Base-by-base conservation (phyloP, 805 yeast species). In the Ogataea naganishii region DNA sequence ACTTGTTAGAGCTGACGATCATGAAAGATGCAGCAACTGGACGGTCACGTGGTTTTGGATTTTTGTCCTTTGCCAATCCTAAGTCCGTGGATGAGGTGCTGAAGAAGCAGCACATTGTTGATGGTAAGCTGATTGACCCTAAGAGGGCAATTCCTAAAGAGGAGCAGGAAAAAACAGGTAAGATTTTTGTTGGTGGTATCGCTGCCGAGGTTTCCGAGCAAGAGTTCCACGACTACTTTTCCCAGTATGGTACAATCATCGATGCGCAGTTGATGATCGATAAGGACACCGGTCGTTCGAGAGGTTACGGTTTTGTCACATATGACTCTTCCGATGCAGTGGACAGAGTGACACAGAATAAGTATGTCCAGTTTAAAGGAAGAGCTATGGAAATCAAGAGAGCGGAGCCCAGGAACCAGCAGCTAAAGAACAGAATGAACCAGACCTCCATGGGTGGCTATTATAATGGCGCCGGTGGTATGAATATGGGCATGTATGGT, bases 201-300 rank as follows among this genome's bases (percentile, higher is more conserved):
- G 88, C 94, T 31, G 83, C 94, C 14, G 89, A 84, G 50, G 95
- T 88, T 30, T 85, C 86, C 39, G 96, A 94, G 44, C 72, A 72
- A 40, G 96, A 88, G 41, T 92, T 89, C 57, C 80, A 79, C 53
- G 77, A 72, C 29, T 86, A 82, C 56, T 89, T 89, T 50, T 72
- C 82, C 33, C 80, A 80, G 57, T 89, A 79, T 56, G 97, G 96
- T 44, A 74, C 75, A 24, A 88, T 89, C 35, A 81, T 89, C 45
- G 97, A 92, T 58, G 95, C 96, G 29, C 96, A 88, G 60, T 71
- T 89, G 43, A 89, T 89, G 98, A 72, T 89, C 43, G 96, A 89
- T 57, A 92, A 89, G 58, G 96, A 88, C 54, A 83, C 96, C 4
- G 96, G 97, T 36, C 75, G 94, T 49, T 85, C 96, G 3, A 74